Percentiles rank a stretch among this genome's conserved stretches.
These are phyloP conservation scores for Sphagnum tenellum DNA, from an alignment of 225 moss, liverwort and hornwort species.

Conservation along the genomic window DNA sequence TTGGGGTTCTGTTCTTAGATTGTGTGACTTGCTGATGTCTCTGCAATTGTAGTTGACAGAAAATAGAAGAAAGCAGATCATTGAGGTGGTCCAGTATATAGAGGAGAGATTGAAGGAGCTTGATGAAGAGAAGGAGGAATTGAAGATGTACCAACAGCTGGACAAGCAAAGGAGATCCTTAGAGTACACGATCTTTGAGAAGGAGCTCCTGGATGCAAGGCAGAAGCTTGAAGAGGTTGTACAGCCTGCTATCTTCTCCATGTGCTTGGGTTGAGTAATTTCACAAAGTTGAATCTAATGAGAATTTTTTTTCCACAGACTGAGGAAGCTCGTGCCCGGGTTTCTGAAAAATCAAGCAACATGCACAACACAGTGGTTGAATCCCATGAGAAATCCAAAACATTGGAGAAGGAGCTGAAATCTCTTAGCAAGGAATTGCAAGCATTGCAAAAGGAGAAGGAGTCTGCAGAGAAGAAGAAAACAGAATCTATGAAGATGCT, in stretches of 20 bases:
- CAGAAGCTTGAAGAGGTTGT: slow-evolving; percentile 89
- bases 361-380: slow-evolving; percentile 89
- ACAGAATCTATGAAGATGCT: slow-evolving; percentile 57
- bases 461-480: slow-evolving; percentile 66
- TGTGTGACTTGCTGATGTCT: no score
- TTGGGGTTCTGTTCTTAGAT: not conserved
- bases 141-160: slow-evolving; percentile 82
- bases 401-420: slow-evolving; percentile 78
- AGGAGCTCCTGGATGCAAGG: slow-evolving; percentile 82
- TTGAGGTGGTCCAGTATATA: slow-evolving; percentile 85
- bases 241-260: not conserved
- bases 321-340: slow-evolving; percentile 84
- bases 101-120: slow-evolving; percentile 88
- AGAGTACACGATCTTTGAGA: slow-evolving; percentile 93
- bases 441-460: slow-evolving; percentile 65
- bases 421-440: slow-evolving; percentile 66
- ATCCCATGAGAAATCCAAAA: slow-evolving; percentile 76
- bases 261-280: no score
- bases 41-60: slow-evolving; percentile 19
- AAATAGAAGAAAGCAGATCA: slow-evolving; percentile 87
- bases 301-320: slow-evolving; percentile 32
- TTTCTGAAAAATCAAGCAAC: slow-evolving; percentile 84
- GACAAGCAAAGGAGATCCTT: slow-evolving; percentile 84
- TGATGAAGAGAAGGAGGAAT: slow-evolving; percentile 95
- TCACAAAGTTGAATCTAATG: no score